Evolutionary conservation across 1,284 basidiomycete genomes (phyloP).

Genomic region (Sanghuangporus weigelae): DNA sequence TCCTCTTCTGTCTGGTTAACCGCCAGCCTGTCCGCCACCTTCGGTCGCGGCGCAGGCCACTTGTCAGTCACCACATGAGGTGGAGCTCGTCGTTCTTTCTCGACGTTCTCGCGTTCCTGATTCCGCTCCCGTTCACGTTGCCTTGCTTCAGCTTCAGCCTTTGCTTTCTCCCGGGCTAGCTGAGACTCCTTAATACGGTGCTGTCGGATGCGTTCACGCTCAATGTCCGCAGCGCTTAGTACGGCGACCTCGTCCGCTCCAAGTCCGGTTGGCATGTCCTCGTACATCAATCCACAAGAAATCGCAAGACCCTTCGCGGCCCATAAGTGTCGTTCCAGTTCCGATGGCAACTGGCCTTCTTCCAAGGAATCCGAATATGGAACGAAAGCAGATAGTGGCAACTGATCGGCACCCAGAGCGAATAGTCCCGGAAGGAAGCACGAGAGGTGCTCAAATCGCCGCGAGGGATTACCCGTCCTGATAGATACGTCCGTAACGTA

Average conservation of each 20-base stretch:
- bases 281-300: slow-evolving; percentile 60
- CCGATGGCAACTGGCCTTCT: slow-evolving; percentile 1
- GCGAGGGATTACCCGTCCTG: slow-evolving; percentile 32
- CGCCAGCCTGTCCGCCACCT: background rate
- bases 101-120: background rate
- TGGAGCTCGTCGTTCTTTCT: background rate
- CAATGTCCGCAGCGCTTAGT: slow-evolving; percentile 20
- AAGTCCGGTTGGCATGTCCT: slow-evolving; percentile 55
- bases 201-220: slow-evolving; percentile 6
- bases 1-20: slow-evolving; percentile 17
- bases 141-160: background rate
- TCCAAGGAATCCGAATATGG: slow-evolving; percentile 4
- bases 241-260: slow-evolving; percentile 55
- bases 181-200: slow-evolving; percentile 2
- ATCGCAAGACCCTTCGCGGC: slow-evolving; percentile 65
- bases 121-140: background rate
- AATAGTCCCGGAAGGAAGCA: slow-evolving; percentile 76
- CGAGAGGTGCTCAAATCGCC: slow-evolving; percentile 67
- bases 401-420: slow-evolving; percentile 60
- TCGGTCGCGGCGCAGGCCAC: background rate
- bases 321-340: slow-evolving; percentile 52
- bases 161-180: background rate
- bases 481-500: slow-evolving; percentile 56
- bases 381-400: slow-evolving; percentile 38
- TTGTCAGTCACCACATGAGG: background rate